A percentile compares a stretch with the other conserved stretches of the same genome.
Conservation (phyloP, 2,329 filamentous ascomycete genomes). For the Ophiostoma montium region DNA sequence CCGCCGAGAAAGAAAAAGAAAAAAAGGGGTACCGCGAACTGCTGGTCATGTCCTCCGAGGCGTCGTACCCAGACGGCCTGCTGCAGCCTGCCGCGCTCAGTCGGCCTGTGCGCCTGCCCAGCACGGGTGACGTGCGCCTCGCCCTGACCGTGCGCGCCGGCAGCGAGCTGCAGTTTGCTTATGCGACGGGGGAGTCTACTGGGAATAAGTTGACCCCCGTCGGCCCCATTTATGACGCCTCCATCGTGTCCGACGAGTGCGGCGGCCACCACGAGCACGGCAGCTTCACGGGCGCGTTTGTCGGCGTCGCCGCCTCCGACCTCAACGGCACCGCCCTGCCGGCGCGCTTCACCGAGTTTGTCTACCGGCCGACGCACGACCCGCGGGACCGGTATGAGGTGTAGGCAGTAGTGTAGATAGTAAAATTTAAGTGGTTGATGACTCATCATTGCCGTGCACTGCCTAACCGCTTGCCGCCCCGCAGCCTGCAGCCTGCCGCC, state of each 20-base stretch:
- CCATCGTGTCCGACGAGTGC: conserved; percentile 47
- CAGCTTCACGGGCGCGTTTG: conserved; percentile 50
- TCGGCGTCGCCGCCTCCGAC: conserved; percentile 41
- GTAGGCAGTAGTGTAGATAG: not conserved
- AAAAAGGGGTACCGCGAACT: conserved; percentile 37
- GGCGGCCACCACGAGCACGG: conserved; percentile 46
- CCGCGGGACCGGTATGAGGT: conserved; percentile 33
- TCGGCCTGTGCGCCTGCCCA: conserved; percentile 33
- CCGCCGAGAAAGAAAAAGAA: conserved; percentile 14
- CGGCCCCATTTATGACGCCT: conserved; percentile 43
- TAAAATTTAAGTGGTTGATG: not conserved
- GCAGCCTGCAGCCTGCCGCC: too few relatives aligned
- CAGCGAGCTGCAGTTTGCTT: conserved; percentile 39
- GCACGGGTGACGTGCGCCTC: conserved; percentile 39
- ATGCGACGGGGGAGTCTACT: conserved; percentile 29
- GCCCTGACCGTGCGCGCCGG: conserved; percentile 39
- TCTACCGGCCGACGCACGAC: conserved; percentile 34
- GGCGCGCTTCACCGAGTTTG: conserved; percentile 37
- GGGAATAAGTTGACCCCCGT: conserved; percentile 28
- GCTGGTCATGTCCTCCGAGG: conserved; percentile 41
- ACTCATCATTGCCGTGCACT: too few relatives aligned
- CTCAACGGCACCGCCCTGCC: conserved; percentile 33
- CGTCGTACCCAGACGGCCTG: conserved; percentile 37
- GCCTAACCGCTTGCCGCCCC: too few relatives aligned
- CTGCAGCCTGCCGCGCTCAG: conserved; percentile 26